phyloP scores from a whole-genome alignment of 345 rosid genomes.

The Mallotus nudiflorus region DNA sequence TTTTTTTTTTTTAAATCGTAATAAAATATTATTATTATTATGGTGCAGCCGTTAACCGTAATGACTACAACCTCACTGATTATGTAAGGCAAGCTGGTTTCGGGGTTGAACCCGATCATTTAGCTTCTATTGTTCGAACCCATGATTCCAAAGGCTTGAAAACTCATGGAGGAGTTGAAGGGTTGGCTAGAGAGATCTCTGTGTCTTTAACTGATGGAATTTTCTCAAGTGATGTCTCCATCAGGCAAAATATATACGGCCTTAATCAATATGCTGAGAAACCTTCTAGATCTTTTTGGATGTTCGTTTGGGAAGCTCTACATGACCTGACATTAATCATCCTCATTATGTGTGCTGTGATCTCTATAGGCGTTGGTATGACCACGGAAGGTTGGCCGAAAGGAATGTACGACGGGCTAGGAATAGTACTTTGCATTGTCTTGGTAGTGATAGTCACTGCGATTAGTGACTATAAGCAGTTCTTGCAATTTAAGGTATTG shows the following conservation, averaged over 20 bases:
- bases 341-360: constrained; percentile 76
- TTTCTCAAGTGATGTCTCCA: constrained; percentile 41
- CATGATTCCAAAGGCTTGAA: constrained; percentile 33
- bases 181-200: constrained; percentile 31
- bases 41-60: constrained; percentile 41
- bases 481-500: constrained; percentile 86
- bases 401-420: constrained; percentile 86
- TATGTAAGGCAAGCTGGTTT: constrained; percentile 42
- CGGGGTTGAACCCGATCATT: constrained; percentile 41
- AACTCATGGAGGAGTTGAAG: constrained; percentile 44
- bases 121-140: constrained; percentile 34
- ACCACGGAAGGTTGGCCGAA: constrained; percentile 89
- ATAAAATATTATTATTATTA: neutral
- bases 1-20: neutral
- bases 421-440: constrained; percentile 76
- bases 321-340: constrained; percentile 82
- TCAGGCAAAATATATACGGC: constrained; percentile 58
- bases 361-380: constrained; percentile 88
- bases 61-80: constrained; percentile 34
- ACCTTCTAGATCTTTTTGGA: constrained; percentile 48
- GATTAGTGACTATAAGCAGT: constrained; percentile 82
- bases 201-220: constrained; percentile 52
- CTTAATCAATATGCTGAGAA: constrained; percentile 57
- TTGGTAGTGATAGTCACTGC: constrained; percentile 88
- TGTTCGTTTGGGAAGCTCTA: constrained; percentile 92